Evolutionary conservation across 345 rosid species (phyloP).

Genomic region (Kandelia obovata): DNA sequence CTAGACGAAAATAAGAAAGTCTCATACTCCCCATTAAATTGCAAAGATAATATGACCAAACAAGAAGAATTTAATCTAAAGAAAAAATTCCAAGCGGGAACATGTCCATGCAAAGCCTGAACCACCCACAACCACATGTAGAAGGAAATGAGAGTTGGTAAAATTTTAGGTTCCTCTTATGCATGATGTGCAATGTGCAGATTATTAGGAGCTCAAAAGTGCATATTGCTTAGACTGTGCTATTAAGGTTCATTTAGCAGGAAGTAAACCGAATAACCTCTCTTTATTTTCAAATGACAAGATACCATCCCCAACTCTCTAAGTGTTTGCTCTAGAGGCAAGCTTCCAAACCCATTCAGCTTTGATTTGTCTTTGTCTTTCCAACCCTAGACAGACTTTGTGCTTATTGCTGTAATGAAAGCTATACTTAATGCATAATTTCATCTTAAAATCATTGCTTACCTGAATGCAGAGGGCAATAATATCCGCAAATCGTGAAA

Average conservation of each 20-base stretch:
- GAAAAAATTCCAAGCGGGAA: neutral
- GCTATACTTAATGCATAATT: no score
- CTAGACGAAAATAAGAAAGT: slow-evolving; percentile 31
- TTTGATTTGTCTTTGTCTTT: no score
- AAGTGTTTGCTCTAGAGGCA: no score
- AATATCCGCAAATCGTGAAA: slow-evolving; percentile 95
- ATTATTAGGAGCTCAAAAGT: no score
- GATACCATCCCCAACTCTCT: no score
- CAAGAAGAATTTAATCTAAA: no score
- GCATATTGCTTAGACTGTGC: no score
- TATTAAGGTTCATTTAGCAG: neutral
- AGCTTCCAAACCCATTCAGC: no score
- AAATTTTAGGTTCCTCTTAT: neutral
- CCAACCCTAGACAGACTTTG: no score
- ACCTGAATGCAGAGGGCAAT: slow-evolving; percentile 98
- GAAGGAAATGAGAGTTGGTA: neutral
- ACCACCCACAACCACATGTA: neutral
- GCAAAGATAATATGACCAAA: neutral
- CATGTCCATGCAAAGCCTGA: neutral
- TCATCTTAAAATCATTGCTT: slow-evolving; percentile 11
- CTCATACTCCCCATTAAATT: no score
- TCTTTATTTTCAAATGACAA: no score
- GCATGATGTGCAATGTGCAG: no score
- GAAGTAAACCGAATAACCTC: neutral
- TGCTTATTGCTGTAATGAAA: neutral